These are phyloP conservation scores for Nemania abortiva DNA, from an alignment of 2,329 filamentous ascomycete species.

Conservation along the genomic window DNA sequence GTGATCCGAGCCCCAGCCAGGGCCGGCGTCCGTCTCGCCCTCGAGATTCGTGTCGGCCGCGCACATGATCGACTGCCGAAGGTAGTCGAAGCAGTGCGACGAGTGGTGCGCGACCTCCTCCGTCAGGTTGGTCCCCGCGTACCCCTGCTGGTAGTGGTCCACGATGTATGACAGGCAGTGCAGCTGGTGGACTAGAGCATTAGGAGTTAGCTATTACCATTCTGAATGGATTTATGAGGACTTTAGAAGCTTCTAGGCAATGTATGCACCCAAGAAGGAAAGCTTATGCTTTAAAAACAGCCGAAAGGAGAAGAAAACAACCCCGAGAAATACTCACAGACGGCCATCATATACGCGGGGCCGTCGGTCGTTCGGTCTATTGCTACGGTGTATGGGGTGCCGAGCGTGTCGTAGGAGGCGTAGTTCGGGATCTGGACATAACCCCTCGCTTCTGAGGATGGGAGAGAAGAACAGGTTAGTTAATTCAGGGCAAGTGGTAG, in stretches of 20 bases:
- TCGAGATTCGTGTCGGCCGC: slow-evolving; percentile 55
- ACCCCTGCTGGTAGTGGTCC: slow-evolving; percentile 53
- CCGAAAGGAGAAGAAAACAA: no score
- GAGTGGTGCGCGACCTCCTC: slow-evolving; percentile 54
- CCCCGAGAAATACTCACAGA: no score
- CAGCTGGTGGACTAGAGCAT: slow-evolving; percentile 57
- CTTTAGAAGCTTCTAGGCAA: no score
- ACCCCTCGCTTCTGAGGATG: slow-evolving; percentile 48
- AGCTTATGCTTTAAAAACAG: no score
- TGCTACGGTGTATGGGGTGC: slow-evolving; percentile 49
- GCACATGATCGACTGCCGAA: slow-evolving; percentile 55
- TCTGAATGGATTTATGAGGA: no score
- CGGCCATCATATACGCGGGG: slow-evolving; percentile 55
- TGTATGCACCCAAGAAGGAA: no score
- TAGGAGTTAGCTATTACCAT: no score
- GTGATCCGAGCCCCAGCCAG: slow-evolving; percentile 55
- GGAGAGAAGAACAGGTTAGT: slow-evolving; percentile 3
- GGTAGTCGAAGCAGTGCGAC: slow-evolving; percentile 56
- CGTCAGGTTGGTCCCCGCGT: slow-evolving; percentile 50
- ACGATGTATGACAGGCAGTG: slow-evolving; percentile 55
- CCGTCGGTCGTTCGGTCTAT: slow-evolving; percentile 51
- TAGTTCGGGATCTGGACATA: slow-evolving; percentile 51
- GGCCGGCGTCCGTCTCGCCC: slow-evolving; percentile 53
- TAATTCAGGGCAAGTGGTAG: background rate
- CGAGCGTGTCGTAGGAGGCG: slow-evolving; percentile 47